A percentile compares a stretch with the other conserved stretches of the same genome.
Conservation (phyloP, 108 stramenopile species). For the Thalassiosira profunda region DNA sequence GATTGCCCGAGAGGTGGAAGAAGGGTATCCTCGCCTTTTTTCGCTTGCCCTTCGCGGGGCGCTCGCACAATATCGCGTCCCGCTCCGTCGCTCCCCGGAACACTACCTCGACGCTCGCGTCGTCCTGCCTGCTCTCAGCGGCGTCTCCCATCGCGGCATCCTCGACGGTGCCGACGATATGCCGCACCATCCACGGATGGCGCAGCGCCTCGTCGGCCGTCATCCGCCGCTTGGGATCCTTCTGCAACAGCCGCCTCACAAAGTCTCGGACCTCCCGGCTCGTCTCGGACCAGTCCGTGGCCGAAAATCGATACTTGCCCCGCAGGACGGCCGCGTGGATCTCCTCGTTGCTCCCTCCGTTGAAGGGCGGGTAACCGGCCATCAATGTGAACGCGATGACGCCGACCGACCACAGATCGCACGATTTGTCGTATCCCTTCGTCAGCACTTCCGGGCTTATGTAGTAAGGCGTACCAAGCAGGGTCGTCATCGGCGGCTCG, state of each 20-base stretch:
- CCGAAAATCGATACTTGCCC: constrained; percentile 31
- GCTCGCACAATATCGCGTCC: no score
- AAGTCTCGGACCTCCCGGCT: constrained; percentile 52
- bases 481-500: constrained; percentile 11
- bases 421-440: constrained; percentile 55
- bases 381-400: constrained; percentile 92
- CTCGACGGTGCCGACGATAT: constrained; percentile 10
- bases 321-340: not conserved
- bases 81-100: no score
- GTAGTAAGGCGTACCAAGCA: constrained; percentile 62
- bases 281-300: constrained; percentile 47
- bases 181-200: constrained; percentile 64
- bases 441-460: constrained; percentile 64
- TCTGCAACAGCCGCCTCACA: constrained; percentile 30
- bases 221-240: constrained; percentile 45
- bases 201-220: constrained; percentile 48
- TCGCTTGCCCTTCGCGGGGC: no score
- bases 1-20: no score
- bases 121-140: no score
- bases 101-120: constrained; percentile 25
- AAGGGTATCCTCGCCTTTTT: no score
- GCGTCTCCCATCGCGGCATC: not conserved
- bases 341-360: constrained; percentile 58
- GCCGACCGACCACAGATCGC: constrained; percentile 94
- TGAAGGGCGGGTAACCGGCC: constrained; percentile 93